A percentile compares a stretch with the other conserved stretches of the same genome.
Evolutionary conservation across 257 asterid genomes (phyloP).

Genomic region (Schizonepeta tenuifolia): DNA sequence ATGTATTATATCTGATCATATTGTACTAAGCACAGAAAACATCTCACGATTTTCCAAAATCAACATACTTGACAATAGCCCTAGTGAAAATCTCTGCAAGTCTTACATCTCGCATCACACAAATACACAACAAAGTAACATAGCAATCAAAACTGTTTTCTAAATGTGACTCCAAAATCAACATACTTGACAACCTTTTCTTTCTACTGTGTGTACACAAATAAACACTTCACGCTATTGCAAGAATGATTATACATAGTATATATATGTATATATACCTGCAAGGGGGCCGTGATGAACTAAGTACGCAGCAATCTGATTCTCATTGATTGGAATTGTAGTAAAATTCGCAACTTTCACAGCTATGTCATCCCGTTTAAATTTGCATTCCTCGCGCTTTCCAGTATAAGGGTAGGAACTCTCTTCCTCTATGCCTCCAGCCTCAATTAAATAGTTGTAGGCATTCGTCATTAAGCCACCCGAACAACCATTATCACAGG

Average conservation of each 20-base stretch:
- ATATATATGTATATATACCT: slow-evolving; percentile 37
- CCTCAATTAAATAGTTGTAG: slow-evolving; percentile 67
- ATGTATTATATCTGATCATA: too few species aligned
- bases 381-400: slow-evolving; percentile 66
- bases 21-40: too few species aligned
- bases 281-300: slow-evolving; percentile 83
- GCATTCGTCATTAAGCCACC: slow-evolving; percentile 96
- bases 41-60: neutral
- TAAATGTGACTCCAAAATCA: neutral
- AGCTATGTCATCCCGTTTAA: slow-evolving; percentile 51
- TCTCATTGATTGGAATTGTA: slow-evolving; percentile 54
- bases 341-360: slow-evolving; percentile 58
- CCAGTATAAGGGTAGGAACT: slow-evolving; percentile 70
- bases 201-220: neutral
- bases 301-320: slow-evolving; percentile 70
- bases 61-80: neutral
- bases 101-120: neutral
- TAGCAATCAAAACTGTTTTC: too few species aligned
- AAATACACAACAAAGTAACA: neutral
- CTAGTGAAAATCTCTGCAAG: neutral
- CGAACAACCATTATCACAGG: slow-evolving; percentile 72
- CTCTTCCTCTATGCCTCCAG: slow-evolving; percentile 82
- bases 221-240: neutral
- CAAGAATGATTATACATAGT: neutral
- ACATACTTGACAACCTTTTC: neutral